These are phyloP conservation scores for Triticum dicoccoides DNA, from an alignment of 176 grass and related monocot species.

Conservation along the genomic window DNA sequence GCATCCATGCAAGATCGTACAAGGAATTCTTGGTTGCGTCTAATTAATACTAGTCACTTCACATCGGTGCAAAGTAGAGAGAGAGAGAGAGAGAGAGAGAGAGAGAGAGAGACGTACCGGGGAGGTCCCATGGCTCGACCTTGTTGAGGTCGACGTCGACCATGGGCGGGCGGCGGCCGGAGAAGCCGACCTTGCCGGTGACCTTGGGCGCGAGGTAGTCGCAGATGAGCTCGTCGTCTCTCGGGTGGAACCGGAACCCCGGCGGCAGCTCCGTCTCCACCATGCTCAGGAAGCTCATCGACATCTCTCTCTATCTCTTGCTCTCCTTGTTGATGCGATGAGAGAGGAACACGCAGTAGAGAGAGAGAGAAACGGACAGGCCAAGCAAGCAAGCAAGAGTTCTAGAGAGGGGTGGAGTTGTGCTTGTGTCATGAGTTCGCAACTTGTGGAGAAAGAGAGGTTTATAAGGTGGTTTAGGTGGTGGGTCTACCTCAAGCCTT, in stretches of 20 bases:
- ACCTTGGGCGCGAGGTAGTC: slow-evolving; percentile 80
- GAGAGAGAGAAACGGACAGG: slow-evolving; percentile 6
- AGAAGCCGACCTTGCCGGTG: slow-evolving; percentile 33
- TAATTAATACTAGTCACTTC: neutral
- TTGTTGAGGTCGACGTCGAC: slow-evolving; percentile 91
- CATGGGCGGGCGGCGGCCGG: slow-evolving; percentile 48
- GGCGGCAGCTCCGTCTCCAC: slow-evolving; percentile 87
- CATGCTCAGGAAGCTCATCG: slow-evolving; percentile 93
- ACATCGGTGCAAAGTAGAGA: neutral
- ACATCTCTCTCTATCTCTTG: neutral
- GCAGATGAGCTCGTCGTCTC: slow-evolving; percentile 93
- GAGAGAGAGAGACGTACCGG: slow-evolving; percentile 39
- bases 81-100: neutral
- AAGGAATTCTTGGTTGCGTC: neutral
- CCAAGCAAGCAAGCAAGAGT: neutral
- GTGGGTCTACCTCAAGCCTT: slow-evolving; percentile 53
- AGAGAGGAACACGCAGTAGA: neutral
- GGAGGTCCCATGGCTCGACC: slow-evolving; percentile 94
- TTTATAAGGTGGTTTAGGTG: slow-evolving; percentile 72
- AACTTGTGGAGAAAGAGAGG: slow-evolving; percentile 27
- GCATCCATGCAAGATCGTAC: neutral
- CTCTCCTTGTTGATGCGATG: neutral
- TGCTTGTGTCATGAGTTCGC: slow-evolving; percentile 29
- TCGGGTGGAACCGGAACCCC: slow-evolving; percentile 92
- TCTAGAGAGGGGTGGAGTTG: neutral